Percentiles rank a stretch among this genome's conserved stretches.
Conservation (phyloP, 148 eudicot genomes). For the Limonium bicolor region DNA sequence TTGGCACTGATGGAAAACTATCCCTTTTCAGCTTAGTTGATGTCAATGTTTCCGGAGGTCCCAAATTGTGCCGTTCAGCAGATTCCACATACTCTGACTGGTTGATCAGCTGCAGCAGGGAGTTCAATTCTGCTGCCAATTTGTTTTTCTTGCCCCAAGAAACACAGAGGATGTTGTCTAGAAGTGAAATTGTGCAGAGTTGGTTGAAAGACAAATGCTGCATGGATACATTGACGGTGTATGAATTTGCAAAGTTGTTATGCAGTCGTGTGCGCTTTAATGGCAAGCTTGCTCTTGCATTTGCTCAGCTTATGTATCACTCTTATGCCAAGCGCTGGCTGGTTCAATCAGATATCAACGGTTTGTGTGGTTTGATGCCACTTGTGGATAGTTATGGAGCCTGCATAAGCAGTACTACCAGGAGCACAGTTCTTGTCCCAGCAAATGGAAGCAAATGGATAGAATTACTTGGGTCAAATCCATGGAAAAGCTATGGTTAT, state of each 20-base stretch:
- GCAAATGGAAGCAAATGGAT: slow-evolving; percentile 48
- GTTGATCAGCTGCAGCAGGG: slow-evolving; percentile 26
- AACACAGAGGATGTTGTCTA: not conserved
- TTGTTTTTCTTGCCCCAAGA: slow-evolving; percentile 16
- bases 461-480: slow-evolving; percentile 33
- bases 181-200: not conserved
- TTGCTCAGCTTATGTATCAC: slow-evolving; percentile 23
- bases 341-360: slow-evolving; percentile 1
- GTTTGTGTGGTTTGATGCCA: slow-evolving; percentile 23
- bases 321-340: slow-evolving; percentile 4
- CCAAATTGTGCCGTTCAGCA: slow-evolving; percentile 10
- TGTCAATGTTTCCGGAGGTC: not conserved
- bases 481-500: slow-evolving; percentile 25
- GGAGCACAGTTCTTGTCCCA: slow-evolving; percentile 34
- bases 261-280: not conserved
- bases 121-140: slow-evolving; percentile 9
- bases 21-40: too few relatives aligned
- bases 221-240: slow-evolving; percentile 6
- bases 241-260: slow-evolving; percentile 1
- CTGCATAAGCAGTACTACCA: not conserved
- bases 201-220: slow-evolving; percentile 9
- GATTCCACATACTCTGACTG: slow-evolving; percentile 9
- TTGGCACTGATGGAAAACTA: slow-evolving; percentile 14
- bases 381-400: slow-evolving; percentile 26
- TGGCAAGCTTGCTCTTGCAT: slow-evolving; percentile 3